Conservation (phyloP, 768 basidiomycete genomes). For the Tulasnella sp. region DNA sequence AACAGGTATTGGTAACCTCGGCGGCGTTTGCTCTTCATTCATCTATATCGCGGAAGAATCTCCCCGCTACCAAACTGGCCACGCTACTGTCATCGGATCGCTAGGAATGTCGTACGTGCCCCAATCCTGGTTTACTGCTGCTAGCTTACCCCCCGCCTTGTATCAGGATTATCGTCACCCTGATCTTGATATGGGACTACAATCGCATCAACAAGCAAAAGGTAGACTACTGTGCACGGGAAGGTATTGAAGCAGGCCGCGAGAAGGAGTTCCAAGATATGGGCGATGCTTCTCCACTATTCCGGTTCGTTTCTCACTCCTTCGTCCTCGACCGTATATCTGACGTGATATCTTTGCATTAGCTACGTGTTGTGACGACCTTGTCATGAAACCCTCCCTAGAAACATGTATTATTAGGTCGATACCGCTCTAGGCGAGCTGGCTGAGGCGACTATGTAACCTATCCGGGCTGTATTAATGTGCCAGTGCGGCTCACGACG, state of each 20-base stretch:
- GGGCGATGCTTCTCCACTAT: conserved; percentile 45
- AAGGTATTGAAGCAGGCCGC: conserved; percentile 33
- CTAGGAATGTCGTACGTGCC: conserved; percentile 24
- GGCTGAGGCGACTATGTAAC: no score
- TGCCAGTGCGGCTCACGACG: no score
- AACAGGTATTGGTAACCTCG: conserved; percentile 36
- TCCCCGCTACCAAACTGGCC: conserved; percentile 30
- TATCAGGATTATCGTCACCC: conserved; percentile 32
- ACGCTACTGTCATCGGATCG: conserved; percentile 30
- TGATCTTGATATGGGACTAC: conserved; percentile 40
- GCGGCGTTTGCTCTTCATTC: conserved; percentile 36
- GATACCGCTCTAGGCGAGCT: no score
- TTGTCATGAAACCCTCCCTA: no score
- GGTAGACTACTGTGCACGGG: conserved; percentile 32
- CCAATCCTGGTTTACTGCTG: conserved; percentile 27
- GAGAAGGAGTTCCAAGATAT: conserved; percentile 35
- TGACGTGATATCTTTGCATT: no score
- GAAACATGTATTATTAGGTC: no score
- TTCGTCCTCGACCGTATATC: no score
- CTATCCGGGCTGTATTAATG: no score
- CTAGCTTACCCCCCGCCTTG: conserved; percentile 10
- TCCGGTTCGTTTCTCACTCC: no score
- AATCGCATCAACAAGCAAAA: conserved; percentile 39
- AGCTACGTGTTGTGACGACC: no score
- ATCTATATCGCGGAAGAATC: conserved; percentile 28